Conservation (phyloP, 139 green algal species). For the Chlorella ohadii region DNA sequence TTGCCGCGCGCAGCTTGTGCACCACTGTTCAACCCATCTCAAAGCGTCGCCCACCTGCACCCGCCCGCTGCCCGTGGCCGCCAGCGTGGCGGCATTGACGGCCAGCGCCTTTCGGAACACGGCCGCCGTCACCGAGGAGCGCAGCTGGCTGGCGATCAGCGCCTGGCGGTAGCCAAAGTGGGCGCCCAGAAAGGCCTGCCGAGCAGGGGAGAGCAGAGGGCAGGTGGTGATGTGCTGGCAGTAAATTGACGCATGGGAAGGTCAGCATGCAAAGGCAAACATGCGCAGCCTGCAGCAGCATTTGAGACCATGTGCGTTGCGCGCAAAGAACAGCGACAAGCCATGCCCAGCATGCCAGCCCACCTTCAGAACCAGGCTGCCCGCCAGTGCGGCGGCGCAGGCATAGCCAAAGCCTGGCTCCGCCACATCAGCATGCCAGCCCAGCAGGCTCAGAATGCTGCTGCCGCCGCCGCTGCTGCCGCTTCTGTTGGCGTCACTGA, state of each 20-base stretch:
- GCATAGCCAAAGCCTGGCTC: not conserved
- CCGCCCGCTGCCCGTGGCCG: slow-evolving; percentile 13
- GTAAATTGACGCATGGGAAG: too few relatives aligned
- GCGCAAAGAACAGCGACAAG: too few relatives aligned
- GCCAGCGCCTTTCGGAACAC: slow-evolving; percentile 77
- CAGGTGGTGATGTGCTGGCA: not conserved
- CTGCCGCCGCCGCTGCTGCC: not conserved
- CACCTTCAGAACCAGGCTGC: slow-evolving; percentile 37
- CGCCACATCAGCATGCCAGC: not conserved
- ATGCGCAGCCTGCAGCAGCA: too few relatives aligned
- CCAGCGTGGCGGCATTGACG: slow-evolving; percentile 35
- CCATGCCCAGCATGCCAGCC: not conserved
- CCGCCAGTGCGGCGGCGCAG: slow-evolving; percentile 27
- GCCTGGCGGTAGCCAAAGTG: slow-evolving; percentile 79
- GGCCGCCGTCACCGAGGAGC: slow-evolving; percentile 62
- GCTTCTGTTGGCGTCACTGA: not conserved
- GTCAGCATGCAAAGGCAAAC: too few relatives aligned
- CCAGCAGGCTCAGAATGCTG: not conserved
- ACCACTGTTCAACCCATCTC: too few relatives aligned
- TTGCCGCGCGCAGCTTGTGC: too few relatives aligned
- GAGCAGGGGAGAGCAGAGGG: not conserved
- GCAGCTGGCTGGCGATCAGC: slow-evolving; percentile 61
- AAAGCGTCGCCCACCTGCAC: slow-evolving; percentile 33
- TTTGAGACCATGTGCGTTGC: too few relatives aligned
- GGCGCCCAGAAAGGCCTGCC: slow-evolving; percentile 65